These are phyloP conservation scores for Curvularia sp. DNA, from an alignment of 2,329 filamentous ascomycete species.

Conservation along the genomic window DNA sequence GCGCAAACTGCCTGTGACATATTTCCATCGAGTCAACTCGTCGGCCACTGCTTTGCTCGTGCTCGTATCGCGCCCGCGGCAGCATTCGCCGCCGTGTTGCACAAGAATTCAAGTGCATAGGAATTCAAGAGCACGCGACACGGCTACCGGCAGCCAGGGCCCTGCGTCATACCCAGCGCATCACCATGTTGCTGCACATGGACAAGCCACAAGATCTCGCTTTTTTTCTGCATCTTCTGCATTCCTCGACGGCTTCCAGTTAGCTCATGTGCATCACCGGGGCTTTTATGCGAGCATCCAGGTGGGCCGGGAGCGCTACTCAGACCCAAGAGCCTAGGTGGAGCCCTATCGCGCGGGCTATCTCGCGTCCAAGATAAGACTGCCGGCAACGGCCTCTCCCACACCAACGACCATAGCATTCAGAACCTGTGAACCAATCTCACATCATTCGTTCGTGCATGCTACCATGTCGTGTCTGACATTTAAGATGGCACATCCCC, in stretches of 20 bases:
- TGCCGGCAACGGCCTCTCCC: constrained; percentile 26
- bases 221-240: not conserved
- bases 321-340: constrained; percentile 9
- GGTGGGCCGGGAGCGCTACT: constrained; percentile 10
- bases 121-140: constrained; percentile 19
- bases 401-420: constrained; percentile 13
- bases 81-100: constrained; percentile 2
- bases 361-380: constrained; percentile 34
- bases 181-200: constrained; percentile 12
- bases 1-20: constrained; percentile 27
- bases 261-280: constrained; percentile 10
- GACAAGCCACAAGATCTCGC: constrained; percentile 11
- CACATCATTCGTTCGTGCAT: constrained; percentile 9
- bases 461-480: constrained; percentile 2
- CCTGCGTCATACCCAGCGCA: constrained; percentile 25
- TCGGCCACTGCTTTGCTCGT: constrained; percentile 7
- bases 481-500: constrained; percentile 23
- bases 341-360: constrained; percentile 19
- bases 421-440: constrained; percentile 9
- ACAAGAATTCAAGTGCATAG: constrained; percentile 6
- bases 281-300: constrained; percentile 7
- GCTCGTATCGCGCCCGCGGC: constrained; percentile 26
- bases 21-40: constrained; percentile 42
- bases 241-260: not conserved
- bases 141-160: constrained; percentile 12